phyloP scores from a whole-genome alignment of 2,329 filamentous ascomycete genomes.

The Fusarium sambucinum region DNA sequence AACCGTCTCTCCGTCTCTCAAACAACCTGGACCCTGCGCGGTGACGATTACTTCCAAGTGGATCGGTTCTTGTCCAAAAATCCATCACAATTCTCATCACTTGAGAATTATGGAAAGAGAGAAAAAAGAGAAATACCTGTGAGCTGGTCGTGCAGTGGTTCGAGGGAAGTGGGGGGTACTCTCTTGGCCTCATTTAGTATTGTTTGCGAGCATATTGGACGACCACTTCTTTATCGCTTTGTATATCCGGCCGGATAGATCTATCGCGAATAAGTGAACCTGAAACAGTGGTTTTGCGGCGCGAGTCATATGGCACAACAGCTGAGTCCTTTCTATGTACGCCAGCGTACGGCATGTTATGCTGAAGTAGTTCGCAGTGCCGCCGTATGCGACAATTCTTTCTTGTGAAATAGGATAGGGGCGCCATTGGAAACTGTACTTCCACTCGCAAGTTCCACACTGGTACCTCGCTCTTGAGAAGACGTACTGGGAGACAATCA shows the following conservation, averaged over 20 bases:
- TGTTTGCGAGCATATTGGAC: not conserved
- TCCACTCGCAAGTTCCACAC: not conserved
- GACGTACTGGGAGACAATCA: not conserved
- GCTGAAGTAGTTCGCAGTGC: not conserved
- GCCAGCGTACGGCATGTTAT: constrained; percentile 14
- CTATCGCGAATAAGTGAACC: constrained; percentile 1
- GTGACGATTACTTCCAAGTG: constrained; percentile 20
- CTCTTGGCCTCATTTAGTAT: not conserved
- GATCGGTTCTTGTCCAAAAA: not conserved
- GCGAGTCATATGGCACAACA: constrained; percentile 1
- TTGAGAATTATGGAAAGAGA: not conserved
- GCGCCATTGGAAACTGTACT: not conserved
- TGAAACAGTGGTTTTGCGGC: constrained; percentile 19
- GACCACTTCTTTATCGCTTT: not conserved
- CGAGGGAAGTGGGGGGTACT: not conserved
- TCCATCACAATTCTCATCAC: not conserved
- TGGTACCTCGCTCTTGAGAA: not conserved
- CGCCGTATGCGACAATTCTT: not conserved
- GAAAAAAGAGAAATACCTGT: not conserved
- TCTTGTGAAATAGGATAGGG: not conserved
- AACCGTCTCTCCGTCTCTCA: constrained; percentile 10
- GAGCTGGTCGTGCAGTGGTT: not conserved
- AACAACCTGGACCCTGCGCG: constrained; percentile 17
- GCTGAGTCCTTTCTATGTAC: constrained; percentile 3
- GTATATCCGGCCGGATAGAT: not conserved